phyloP scores from a whole-genome alignment of 2,329 filamentous ascomycete species.

The Claviceps paspali region DNA sequence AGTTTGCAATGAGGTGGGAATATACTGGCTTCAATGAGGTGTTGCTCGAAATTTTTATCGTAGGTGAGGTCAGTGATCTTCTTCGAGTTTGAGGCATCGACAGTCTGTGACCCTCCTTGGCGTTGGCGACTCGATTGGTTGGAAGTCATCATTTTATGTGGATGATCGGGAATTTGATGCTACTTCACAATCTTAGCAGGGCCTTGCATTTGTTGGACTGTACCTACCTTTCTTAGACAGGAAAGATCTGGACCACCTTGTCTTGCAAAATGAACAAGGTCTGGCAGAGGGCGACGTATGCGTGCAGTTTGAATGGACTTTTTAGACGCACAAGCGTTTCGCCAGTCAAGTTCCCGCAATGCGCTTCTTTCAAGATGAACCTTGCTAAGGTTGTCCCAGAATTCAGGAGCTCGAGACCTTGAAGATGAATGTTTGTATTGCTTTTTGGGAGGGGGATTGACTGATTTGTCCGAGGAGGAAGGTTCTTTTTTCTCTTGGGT shows the following conservation, averaged over 20 bases:
- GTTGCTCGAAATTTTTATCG: too few relatives aligned
- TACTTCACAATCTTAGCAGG: background rate
- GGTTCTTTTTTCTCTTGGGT: too few relatives aligned
- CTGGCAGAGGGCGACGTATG: too few relatives aligned
- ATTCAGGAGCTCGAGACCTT: too few relatives aligned
- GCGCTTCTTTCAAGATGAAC: background rate
- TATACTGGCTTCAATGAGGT: background rate
- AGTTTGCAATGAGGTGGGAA: too few relatives aligned
- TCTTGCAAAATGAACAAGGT: background rate
- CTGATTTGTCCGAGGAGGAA: too few relatives aligned
- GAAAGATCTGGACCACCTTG: slow-evolving; percentile 9
- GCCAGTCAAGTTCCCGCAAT: background rate
- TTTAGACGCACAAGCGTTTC: background rate
- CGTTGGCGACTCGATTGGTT: too few relatives aligned
- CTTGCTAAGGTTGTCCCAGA: background rate
- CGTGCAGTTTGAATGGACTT: background rate
- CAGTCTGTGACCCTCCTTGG: background rate
- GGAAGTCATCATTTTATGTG: too few relatives aligned
- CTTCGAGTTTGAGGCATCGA: background rate
- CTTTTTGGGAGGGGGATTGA: too few relatives aligned
- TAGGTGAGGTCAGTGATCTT: too few relatives aligned
- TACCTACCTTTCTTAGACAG: slow-evolving; percentile 10
- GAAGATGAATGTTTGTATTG: too few relatives aligned
- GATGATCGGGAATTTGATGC: background rate
- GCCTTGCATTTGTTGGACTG: background rate